Evolutionary conservation across 1,139 yeast species (phyloP), one percentile per base, ranked within the genome.

Genomic region (Debaryomyces singareniensis): DNA sequence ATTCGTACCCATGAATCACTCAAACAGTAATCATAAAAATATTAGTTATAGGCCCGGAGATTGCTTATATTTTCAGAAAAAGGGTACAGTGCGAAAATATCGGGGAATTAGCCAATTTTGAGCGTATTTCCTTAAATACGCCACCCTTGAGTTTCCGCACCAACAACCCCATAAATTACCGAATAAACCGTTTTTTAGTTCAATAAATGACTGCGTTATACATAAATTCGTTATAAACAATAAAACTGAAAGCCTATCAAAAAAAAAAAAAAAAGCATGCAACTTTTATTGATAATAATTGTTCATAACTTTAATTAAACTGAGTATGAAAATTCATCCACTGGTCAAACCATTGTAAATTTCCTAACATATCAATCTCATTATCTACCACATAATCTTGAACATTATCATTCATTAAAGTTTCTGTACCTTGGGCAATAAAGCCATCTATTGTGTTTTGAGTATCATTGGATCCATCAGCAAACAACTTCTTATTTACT

Each of bases 311-410:
- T 11, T 15, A 26, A 5, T 6, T 12, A 15, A 13, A 10, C 11
- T 15, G 10, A 13, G 10, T 13, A 21, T 48, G 44, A 31, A 55
- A 51, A 32, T 59, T 65, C 23, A 61, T 42, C 72, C 72, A 66
- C 40, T 71, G 74, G 42, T 74, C 77, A 39, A 74, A 74, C 80
- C 80, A 74, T 38, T 63, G 70, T 31, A 74, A 46, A 37, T 68
- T 71, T 5, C 70, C 64, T 24, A 70, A 44, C 25, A 70, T 43
- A 23, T 55, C 49, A 29, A 56, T 55, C 15, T 54, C 55, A 20
- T 46, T 47, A 5, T 30, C 27, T 5, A 5, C 6, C n/a, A 9
- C 13, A 5, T 12, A 6, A 7, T 12, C 15, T 10, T 6, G 5
- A 16, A 11, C 16, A 11, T 11, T 10, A 5, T 7, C 16, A 5